A percentile compares a stretch with the other conserved stretches of the same genome.
These are phyloP conservation scores for Phialophora tarda DNA, from an alignment of 2,329 filamentous ascomycete genomes.

Conservation along the genomic window DNA sequence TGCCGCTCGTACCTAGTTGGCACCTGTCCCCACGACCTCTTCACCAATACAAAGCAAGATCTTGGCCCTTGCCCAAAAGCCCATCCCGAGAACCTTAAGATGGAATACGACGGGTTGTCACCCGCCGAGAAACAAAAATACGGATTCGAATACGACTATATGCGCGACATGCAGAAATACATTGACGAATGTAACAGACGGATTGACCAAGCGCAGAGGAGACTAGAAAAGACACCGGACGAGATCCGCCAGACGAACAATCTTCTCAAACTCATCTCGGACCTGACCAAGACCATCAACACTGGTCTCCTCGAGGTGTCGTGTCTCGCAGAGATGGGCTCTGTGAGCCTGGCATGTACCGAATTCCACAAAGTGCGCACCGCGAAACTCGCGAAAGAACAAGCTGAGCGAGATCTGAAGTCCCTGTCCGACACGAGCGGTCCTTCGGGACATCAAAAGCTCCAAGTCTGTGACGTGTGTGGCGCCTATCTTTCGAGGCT, in stretches of 20 bases:
- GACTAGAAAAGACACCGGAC: slow-evolving; percentile 88
- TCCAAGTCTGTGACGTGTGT: slow-evolving; percentile 98
- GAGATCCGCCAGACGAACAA: slow-evolving; percentile 95
- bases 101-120: slow-evolving; percentile 80
- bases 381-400: slow-evolving; percentile 78
- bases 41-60: slow-evolving; percentile 99
- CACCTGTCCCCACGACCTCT: slow-evolving; percentile 96
- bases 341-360: slow-evolving; percentile 80
- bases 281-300: slow-evolving; percentile 77
- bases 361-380: slow-evolving; percentile 86
- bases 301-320: slow-evolving; percentile 84
- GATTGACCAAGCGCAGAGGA: slow-evolving; percentile 86
- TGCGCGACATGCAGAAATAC: slow-evolving; percentile 93
- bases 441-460: slow-evolving; percentile 92
- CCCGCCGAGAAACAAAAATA: slow-evolving; percentile 74
- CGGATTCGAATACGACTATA: slow-evolving; percentile 96
- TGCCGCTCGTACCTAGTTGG: slow-evolving; percentile 93
- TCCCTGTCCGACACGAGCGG: slow-evolving; percentile 88
- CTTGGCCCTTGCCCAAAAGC: slow-evolving; percentile 86
- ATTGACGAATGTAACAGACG: slow-evolving; percentile 95
- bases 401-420: slow-evolving; percentile 86
- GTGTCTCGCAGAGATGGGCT: slow-evolving; percentile 79
- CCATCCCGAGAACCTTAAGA: slow-evolving; percentile 85
- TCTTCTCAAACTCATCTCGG: slow-evolving; percentile 82
- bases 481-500: slow-evolving; percentile 90